Conservation (phyloP, 208 protist genomes). For the Wallacemonas sp. region DNA sequence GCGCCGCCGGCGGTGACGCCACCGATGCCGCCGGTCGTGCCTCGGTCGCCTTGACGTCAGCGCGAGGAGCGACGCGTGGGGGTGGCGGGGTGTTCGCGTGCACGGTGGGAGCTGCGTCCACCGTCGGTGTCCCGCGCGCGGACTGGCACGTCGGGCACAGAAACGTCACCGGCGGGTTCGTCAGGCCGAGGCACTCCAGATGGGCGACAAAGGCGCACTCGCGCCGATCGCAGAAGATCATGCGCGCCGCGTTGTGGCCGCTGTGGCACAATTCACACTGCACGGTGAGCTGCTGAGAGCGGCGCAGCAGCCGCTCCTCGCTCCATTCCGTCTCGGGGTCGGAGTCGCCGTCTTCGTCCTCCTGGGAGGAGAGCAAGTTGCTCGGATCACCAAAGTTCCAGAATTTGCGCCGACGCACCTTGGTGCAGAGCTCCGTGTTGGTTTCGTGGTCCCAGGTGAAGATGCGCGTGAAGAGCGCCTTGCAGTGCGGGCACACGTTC, state of each 20-base stretch:
- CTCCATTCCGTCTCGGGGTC: slow-evolving; percentile 24
- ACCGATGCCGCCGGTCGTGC: not conserved
- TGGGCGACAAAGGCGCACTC: slow-evolving; percentile 77
- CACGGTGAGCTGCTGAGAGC: slow-evolving; percentile 10
- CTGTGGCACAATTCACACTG: slow-evolving; percentile 68
- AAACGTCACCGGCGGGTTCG: slow-evolving; percentile 70
- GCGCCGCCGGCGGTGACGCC: not conserved
- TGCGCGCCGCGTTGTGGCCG: slow-evolving; percentile 57
- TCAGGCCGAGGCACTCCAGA: slow-evolving; percentile 67
- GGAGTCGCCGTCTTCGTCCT: slow-evolving; percentile 42
- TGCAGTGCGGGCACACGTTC: slow-evolving; percentile 87
- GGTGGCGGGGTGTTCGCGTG: too few relatives aligned
- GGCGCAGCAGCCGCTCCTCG: slow-evolving; percentile 2
- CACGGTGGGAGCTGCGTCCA: not conserved
- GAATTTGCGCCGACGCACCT: slow-evolving; percentile 84
- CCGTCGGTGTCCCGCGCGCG: slow-evolving; percentile 28
- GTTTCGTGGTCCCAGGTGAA: slow-evolving; percentile 27
- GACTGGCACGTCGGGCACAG: slow-evolving; percentile 55
- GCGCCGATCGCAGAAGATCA: slow-evolving; percentile 86
- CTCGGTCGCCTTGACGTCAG: not conserved
- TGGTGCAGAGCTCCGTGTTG: slow-evolving; percentile 55
- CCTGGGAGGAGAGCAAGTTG: slow-evolving; percentile 29
- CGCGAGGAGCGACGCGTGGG: too few relatives aligned
- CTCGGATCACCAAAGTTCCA: slow-evolving; percentile 32
- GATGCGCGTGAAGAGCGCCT: slow-evolving; percentile 85